Base-by-base conservation (phyloP, 2,329 filamentous ascomycete species). In the Sporothrix inflata region DNA sequence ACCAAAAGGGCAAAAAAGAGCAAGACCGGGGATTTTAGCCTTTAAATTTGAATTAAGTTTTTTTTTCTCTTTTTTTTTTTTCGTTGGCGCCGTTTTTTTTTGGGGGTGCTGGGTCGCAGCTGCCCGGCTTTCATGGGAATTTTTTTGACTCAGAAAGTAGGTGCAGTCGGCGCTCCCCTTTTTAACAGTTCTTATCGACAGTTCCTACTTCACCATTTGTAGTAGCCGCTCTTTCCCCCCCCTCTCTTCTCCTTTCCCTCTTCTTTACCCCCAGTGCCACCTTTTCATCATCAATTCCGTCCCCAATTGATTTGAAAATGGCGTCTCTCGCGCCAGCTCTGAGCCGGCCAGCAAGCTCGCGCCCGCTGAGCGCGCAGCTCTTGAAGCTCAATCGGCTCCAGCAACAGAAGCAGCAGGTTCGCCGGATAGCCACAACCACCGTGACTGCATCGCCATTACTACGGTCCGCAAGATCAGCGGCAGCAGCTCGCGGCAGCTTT, bases 251-350 rank as follows among this genome's bases (percentile, higher is more conserved):
- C 27, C 42, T 53, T n/a, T 6, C 14, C 45, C 45, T 42, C 69
- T 21, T 12, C 30, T 27, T 51, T 65, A 69, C 27, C 70, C 70
- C 70, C 70, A 53, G 71, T 71, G 71, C 73, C 66, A 67, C 40
- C 65, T 34, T 34, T 71, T 40, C n/a, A 40, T 38, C 40, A 45
- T 47, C 68, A 49, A 49, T 40, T 49, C 12, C 16, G 24, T 19
- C 49, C n/a, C 74, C 74, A 75, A 77, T 77, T 75, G 76, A 72
- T 74, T 34, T 65, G 66, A 55, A 76, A 74, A 81, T 81, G 79
- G 78, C 79, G 76, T 77, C 80, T 66, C 76, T 79, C 63, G 76
- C 79, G 66, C 76, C 78, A 76, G 79, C 79, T 74, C 74, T 81
- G 66, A 74, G 76, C 73, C 78, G 78, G 75, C 77, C 81, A 73